Conservation (phyloP, 805 yeast species). For the Starmerella tilneyi region DNA sequence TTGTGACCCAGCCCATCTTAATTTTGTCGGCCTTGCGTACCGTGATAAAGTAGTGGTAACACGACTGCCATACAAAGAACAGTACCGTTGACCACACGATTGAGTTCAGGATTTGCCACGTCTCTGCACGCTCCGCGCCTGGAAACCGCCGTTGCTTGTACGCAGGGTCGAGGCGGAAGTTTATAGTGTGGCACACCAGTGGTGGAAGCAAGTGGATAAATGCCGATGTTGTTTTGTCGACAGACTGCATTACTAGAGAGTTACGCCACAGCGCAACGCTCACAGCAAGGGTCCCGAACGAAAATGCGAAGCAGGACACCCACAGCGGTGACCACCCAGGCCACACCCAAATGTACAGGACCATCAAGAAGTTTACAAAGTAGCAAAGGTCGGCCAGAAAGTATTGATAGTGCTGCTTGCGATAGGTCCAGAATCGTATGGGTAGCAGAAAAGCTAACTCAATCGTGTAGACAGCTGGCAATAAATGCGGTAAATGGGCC, state of each 20-base stretch:
- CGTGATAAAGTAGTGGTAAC: conserved; percentile 87
- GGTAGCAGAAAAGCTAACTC: conserved; percentile 64
- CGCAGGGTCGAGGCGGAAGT: conserved; percentile 57
- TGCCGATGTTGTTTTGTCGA: conserved; percentile 85
- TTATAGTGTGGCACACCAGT: conserved; percentile 70
- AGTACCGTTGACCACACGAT: conserved; percentile 68
- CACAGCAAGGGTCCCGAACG: conserved; percentile 82
- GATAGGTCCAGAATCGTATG: conserved; percentile 70
- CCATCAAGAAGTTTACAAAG: conserved; percentile 63
- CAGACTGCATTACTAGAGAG: conserved; percentile 79
- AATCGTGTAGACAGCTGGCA: conserved; percentile 64
- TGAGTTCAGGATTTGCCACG: conserved; percentile 64
- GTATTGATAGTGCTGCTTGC: conserved; percentile 68
- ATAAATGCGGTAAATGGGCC: conserved; percentile 65
- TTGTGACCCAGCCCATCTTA: conserved; percentile 73
- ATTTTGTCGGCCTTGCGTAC: conserved; percentile 68
- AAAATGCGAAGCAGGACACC: conserved; percentile 72
- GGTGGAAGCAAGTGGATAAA: conserved; percentile 91
- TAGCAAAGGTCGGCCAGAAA: conserved; percentile 89
- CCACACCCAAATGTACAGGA: conserved; percentile 70
- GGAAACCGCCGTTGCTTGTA: conserved; percentile 55
- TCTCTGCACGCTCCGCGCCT: conserved; percentile 59
- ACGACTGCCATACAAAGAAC: conserved; percentile 80
- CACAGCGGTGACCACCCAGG: conserved; percentile 66
- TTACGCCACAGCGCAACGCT: conserved; percentile 96